phyloP scores from a whole-genome alignment of 805 yeast species.

The Kodamaea hsintzibuensis region DNA sequence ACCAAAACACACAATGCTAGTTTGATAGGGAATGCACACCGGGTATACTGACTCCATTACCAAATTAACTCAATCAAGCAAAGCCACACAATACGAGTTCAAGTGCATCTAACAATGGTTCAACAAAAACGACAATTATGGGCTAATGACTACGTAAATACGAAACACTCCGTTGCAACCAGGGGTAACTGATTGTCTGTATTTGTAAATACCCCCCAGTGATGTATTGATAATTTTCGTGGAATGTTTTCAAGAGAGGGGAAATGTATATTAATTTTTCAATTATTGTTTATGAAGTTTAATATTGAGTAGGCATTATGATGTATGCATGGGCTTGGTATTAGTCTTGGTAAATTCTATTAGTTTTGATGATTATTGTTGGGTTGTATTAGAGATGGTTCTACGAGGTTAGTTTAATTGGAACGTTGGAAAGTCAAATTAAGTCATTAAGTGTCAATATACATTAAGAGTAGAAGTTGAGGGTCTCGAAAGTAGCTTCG shows the following conservation, averaged over 20 bases:
- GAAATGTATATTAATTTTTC: background rate
- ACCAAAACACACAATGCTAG: background rate
- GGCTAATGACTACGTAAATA: background rate
- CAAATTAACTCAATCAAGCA: background rate
- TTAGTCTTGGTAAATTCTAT: too few relatives aligned
- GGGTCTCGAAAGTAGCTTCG: slow-evolving; percentile 2
- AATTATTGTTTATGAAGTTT: background rate
- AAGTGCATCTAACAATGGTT: background rate
- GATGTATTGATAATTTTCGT: background rate
- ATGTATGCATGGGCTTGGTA: background rate
- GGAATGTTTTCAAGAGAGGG: background rate
- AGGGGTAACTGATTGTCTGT: background rate
- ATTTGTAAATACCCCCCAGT: background rate
- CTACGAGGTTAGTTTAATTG: background rate
- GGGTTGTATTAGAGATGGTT: too few relatives aligned
- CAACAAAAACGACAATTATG: background rate
- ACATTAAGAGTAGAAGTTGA: background rate
- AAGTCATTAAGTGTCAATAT: background rate
- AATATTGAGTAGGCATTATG: slow-evolving; percentile 10
- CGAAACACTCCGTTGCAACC: slow-evolving; percentile 1
- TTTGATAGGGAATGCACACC: background rate
- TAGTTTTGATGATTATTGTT: too few relatives aligned
- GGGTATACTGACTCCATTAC: background rate
- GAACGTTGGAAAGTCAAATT: background rate
- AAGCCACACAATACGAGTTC: background rate